phyloP scores from a whole-genome alignment of 2,329 filamentous ascomycete genomes.

The Monilinia vaccinii-corymbosi region DNA sequence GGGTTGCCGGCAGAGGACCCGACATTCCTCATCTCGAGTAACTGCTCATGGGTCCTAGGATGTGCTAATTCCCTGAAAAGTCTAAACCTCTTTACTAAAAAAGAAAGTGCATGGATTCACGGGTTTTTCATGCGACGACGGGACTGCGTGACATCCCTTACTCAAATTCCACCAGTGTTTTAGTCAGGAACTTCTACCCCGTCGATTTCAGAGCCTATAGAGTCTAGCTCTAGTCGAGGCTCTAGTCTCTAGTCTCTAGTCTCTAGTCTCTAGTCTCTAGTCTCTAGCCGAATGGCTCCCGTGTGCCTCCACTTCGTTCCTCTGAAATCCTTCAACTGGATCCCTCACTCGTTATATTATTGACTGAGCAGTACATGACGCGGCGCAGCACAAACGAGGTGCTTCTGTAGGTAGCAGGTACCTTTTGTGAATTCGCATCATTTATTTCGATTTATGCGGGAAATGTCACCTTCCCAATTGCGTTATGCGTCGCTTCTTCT shows the following conservation, averaged over 20 bases:
- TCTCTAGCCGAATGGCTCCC: background rate
- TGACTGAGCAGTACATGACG: background rate
- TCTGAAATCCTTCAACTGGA: background rate
- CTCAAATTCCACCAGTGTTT: background rate
- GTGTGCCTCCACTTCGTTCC: background rate
- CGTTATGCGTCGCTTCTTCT: background rate
- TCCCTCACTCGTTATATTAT: background rate
- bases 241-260: background rate
- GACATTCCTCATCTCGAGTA: background rate
- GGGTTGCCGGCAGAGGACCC: background rate
- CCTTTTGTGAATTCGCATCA: background rate
- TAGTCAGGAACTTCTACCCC: slow-evolving; percentile 2
- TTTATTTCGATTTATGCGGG: background rate
- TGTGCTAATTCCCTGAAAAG: background rate
- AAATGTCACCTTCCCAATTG: background rate
- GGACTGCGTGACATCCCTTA: background rate
- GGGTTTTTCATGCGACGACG: background rate
- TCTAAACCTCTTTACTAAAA: background rate
- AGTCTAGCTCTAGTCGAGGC: background rate
- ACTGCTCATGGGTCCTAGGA: background rate
- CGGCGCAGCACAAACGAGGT: background rate
- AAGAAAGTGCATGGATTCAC: background rate
- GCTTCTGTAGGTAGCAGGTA: background rate
- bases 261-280: background rate
- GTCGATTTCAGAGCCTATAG: background rate